Percentiles rank a stretch among this genome's conserved stretches.
These are phyloP conservation scores for Wilcoxina mikolae DNA, from an alignment of 495 filamentous ascomycete species.

Conservation along the genomic window DNA sequence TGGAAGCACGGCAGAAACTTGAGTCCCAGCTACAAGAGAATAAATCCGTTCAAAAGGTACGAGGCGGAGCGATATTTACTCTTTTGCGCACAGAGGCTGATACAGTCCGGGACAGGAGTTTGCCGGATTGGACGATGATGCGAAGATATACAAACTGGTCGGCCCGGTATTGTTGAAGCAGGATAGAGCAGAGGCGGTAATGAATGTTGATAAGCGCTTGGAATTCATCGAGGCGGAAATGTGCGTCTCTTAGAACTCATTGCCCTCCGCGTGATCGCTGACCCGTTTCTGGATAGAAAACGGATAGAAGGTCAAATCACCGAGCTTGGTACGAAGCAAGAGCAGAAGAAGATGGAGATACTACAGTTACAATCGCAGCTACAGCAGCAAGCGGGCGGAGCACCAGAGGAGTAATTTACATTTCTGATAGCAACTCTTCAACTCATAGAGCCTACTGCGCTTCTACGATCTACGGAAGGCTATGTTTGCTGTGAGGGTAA, in stretches of 20 bases:
- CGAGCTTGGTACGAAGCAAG: conserved; percentile 63
- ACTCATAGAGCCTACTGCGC: too few relatives aligned
- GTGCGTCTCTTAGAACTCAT: conserved; percentile 38
- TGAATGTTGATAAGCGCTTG: conserved; percentile 76
- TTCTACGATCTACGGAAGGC: too few relatives aligned
- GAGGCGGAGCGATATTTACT: background rate
- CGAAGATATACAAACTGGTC: conserved; percentile 88
- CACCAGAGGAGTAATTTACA: background rate
- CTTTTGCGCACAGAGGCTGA: conserved; percentile 9
- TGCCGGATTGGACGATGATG: conserved; percentile 53
- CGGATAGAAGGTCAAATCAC: conserved; percentile 70
- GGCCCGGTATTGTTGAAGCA: conserved; percentile 91
- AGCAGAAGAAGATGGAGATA: conserved; percentile 57
- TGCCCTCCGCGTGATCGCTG: conserved; percentile 1
- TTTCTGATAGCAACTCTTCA: too few relatives aligned
- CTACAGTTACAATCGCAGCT: conserved; percentile 21
- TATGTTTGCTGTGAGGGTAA: too few relatives aligned
- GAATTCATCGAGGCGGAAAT: conserved; percentile 92
- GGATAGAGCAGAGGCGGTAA: conserved; percentile 69
- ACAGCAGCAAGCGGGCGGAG: conserved; percentile 4
- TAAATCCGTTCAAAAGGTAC: conserved; percentile 64
- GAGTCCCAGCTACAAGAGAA: conserved; percentile 93
- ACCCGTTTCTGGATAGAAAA: conserved; percentile 38
- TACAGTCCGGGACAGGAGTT: conserved; percentile 50
- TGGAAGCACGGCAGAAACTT: conserved; percentile 77